Evolutionary conservation across 768 basidiomycete genomes (phyloP).

Genomic region (Pleurotus pulmonarius): DNA sequence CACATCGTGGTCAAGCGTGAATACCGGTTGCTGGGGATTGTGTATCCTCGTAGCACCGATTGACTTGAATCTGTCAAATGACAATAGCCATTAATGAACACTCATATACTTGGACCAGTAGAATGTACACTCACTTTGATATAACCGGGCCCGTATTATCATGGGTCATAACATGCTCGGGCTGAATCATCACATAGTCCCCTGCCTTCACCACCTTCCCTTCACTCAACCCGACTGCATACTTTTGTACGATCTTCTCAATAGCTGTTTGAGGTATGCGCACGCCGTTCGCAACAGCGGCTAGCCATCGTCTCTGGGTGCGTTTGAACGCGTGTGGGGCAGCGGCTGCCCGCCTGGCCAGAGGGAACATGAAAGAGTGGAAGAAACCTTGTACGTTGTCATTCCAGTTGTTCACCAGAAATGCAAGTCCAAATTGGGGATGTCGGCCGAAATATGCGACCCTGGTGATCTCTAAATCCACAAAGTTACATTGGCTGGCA

Average conservation of each 20-base stretch:
- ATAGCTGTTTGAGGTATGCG: constrained; percentile 79
- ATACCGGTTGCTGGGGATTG: constrained; percentile 82
- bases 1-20: constrained; percentile 97
- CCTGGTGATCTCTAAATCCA: not conserved
- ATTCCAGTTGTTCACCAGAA: not conserved
- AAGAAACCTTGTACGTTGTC: not conserved
- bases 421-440: not conserved
- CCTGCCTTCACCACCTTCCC: constrained; percentile 85
- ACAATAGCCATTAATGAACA: not conserved
- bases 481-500: not conserved
- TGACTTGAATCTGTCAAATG: constrained; percentile 74
- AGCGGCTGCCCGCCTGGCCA: not conserved
- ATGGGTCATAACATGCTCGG: constrained; percentile 97
- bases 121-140: constrained; percentile 66
- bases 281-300: constrained; percentile 16
- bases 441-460: not conserved
- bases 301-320: constrained; percentile 21
- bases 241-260: constrained; percentile 97
- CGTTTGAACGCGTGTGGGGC: not conserved
- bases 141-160: constrained; percentile 99
- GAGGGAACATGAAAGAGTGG: constrained; percentile 2
- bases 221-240: constrained; percentile 83
- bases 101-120: not conserved
- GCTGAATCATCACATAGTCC: constrained; percentile 99
- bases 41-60: constrained; percentile 86